Evolutionary conservation across 176 grass and related monocot species (phyloP), one percentile per base, ranked within the genome.

Genomic region (Tuctoria greenei): DNA sequence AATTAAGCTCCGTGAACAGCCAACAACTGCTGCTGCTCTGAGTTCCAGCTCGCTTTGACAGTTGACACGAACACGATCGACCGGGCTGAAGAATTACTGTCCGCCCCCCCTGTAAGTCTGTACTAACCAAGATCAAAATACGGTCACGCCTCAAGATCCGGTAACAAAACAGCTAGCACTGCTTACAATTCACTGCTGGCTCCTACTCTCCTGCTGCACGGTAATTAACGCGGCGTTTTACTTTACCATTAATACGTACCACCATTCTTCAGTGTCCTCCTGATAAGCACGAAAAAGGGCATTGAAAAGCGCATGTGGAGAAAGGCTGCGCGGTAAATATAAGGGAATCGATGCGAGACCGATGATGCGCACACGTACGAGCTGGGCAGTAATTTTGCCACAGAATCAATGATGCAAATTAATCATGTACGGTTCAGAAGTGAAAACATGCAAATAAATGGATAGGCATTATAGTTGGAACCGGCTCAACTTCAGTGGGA

Each of bases 121-220:
- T 31, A n/a, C n/a, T n/a, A 49, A 83, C 64, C 45, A 35, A 35
- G 50, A 67, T 75, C 39, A 43, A 28, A 55, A 59, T 43, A 60
- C 54, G 71, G 52, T 35, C 27, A 51, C 58, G 1, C 58, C 51
- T 13, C n/a, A 66, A 49, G 62, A 42, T 74, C 62, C 36, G 54
- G 63, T 62, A 13, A 35, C 27, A 63, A 69, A 43, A 45, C 4
- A 16, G 21, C 35, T 74, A 18, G 5, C 20, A 54, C 51, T 54
- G 20, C 1, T 54, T 21, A 10, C 9, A 75, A 62, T n/a, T 75
- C 24, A 58, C 23, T 18, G 72, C 72, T 4, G 10, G 23, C 20
- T 75, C 21, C 72, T 45, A 64, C 72, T 57, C 70, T 37, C 31
- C 55, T 71, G 78, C 55, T 71, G 78, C 27, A 26, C 57, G 3